A percentile compares a stretch with the other conserved stretches of the same genome.
phyloP scores from a whole-genome alignment of 768 basidiomycete species.

The Lepiota venenata region DNA sequence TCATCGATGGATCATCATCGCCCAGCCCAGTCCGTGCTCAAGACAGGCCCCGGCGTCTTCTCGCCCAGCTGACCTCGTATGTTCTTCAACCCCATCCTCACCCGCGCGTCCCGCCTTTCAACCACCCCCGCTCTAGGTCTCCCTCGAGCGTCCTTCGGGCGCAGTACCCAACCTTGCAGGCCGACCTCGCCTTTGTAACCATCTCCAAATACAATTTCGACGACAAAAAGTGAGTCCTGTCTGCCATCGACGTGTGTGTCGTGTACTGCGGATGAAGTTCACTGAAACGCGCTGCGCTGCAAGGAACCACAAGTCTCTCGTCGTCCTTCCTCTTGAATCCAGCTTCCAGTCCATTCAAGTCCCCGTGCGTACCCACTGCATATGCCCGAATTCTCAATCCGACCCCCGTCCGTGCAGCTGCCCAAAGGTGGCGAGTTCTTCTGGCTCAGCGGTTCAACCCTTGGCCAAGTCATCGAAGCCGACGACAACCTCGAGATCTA shows the following conservation, averaged over 20 bases:
- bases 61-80: constrained; percentile 64
- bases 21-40: constrained; percentile 49
- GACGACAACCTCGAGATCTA: constrained; percentile 57
- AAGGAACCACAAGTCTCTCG: constrained; percentile 74
- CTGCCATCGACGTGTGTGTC: neutral
- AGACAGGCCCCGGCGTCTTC: constrained; percentile 56
- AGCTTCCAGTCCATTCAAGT: constrained; percentile 48
- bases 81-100: neutral
- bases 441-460: constrained; percentile 71
- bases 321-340: constrained; percentile 56
- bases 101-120: neutral
- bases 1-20: constrained; percentile 22
- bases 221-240: constrained; percentile 60
- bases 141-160: constrained; percentile 61
- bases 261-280: neutral
- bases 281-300: neutral
- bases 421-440: constrained; percentile 71
- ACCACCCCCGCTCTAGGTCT: constrained; percentile 33
- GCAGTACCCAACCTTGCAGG: constrained; percentile 68
- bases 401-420: constrained; percentile 32
- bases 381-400: neutral
- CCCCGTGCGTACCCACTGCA: constrained; percentile 27
- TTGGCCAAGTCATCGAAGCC: constrained; percentile 63
- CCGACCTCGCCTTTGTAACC: constrained; percentile 63
- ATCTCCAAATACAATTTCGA: constrained; percentile 68